Conservation (phyloP, 306 rosid species). For the Trifolium pratense region DNA sequence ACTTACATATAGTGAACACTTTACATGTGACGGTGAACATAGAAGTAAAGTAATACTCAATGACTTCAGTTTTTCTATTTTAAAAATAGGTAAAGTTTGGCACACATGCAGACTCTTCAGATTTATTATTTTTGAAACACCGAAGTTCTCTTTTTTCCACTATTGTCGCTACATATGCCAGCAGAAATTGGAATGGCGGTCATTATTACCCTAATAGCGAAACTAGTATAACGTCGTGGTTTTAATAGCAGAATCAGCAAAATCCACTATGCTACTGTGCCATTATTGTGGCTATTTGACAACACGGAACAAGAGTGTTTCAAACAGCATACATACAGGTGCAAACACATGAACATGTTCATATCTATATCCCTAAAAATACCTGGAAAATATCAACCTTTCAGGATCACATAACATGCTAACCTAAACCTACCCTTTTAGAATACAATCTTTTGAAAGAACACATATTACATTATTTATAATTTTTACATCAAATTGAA, state of each 20-base stretch:
- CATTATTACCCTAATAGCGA: neutral
- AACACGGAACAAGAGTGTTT: neutral
- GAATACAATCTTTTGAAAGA: neutral
- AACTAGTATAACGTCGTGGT: neutral
- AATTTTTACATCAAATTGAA: neutral
- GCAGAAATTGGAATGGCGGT: neutral
- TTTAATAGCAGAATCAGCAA: neutral
- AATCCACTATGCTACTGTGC: neutral
- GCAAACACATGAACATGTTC: neutral
- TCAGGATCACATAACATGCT: neutral
- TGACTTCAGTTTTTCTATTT: no score
- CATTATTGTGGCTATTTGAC: neutral
- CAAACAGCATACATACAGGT: conserved; percentile 27
- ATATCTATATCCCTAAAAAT: conserved; percentile 6
- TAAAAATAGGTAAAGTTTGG: no score
- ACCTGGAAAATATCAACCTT: neutral
- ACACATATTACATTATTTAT: no score
- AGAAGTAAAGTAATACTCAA: no score
- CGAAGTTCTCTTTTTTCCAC: neutral
- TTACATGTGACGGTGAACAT: no score
- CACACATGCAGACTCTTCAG: neutral
- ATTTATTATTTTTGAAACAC: neutral
- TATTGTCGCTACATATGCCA: neutral
- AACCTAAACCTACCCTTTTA: neutral
- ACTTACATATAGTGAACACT: no score